Base-by-base conservation (phyloP, 2,329 filamentous ascomycete genomes). In the Talaromyces sp. region DNA sequence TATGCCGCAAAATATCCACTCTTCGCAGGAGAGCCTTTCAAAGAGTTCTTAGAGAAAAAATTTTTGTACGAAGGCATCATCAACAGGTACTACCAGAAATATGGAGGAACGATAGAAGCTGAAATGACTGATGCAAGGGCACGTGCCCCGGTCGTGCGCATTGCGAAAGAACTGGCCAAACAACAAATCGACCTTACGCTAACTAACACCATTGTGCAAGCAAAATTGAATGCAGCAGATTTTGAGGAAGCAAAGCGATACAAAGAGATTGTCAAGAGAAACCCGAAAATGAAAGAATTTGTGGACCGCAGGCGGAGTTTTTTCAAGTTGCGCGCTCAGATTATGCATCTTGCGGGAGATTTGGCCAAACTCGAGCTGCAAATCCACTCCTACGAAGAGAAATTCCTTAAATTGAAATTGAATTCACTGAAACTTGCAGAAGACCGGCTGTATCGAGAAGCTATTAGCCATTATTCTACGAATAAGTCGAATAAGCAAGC, bases 1-100 rank as follows among this genome's bases (percentile, higher is more conserved):
- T 63, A 45, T 39, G n/a, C 35, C 9, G 11, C 52, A 27, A 67
- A 52, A 11, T 50, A 7, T 54, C 68, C n/a, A 35, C 65, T 57
- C 14, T 63, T 45, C 37, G 61, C 39, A 0, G 82, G 79, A 69
- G 74, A 79, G 50, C 72, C 56, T 3, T 59, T 59, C 56, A 59
- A 79, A 2, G 54, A 58, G 58, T 67, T 58, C 49, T 16, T 60
- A 8, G 65, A 64, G 27, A 59, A 59, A 13, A 59, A 59, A 24
- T 0, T 11, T 13, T 22, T 45, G 9, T 59, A 59, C 56, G 56
- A 59, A 33, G 56, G 16, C 9, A 11, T 41, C 22, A 41, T 59
- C 24, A 27, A 59, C 3, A 33, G 14, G 3, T 45, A 43, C 56
- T 43, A 59, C 10, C 39, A 27, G 8, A 11, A 59, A 45, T 22